A percentile compares a stretch with the other conserved stretches of the same genome.
These are phyloP conservation scores for Zymoseptoria crescenta DNA, from an alignment of 2,329 filamentous ascomycete genomes.

Conservation along the genomic window DNA sequence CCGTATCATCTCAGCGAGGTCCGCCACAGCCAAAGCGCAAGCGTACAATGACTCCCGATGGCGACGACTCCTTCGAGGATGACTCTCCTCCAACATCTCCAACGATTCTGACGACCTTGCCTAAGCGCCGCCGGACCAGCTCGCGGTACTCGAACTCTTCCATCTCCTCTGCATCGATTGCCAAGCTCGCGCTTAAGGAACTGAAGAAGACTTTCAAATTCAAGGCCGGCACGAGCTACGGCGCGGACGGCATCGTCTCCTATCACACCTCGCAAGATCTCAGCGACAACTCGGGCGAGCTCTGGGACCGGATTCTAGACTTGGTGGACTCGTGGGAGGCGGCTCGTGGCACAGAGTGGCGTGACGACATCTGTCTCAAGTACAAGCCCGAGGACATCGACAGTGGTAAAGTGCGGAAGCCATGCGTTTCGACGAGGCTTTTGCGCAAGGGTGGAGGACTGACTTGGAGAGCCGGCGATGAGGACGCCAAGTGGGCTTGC, in stretches of 20 bases:
- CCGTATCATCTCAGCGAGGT: not conserved
- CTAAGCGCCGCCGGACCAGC: constrained; percentile 1
- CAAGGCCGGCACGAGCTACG: constrained; percentile 13
- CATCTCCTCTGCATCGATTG: not conserved
- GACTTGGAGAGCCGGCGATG: constrained; percentile 15
- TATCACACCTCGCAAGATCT: constrained; percentile 10
- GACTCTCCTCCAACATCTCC: constrained; percentile 1
- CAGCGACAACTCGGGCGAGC: constrained; percentile 8
- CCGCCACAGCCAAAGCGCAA: not conserved
- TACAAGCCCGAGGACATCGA: not conserved
- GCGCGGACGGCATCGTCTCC: constrained; percentile 7
- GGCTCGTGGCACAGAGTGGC: constrained; percentile 16
- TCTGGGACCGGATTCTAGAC: constrained; percentile 17
- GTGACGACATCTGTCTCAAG: constrained; percentile 16
- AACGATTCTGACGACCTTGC: not conserved
- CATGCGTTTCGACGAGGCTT: constrained; percentile 20
- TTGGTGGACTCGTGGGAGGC: constrained; percentile 18
- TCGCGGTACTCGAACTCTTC: too few relatives aligned
- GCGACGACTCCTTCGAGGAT: not conserved
- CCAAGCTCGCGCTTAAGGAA: not conserved
- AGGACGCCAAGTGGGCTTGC: constrained; percentile 21
- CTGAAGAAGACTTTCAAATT: constrained; percentile 13
- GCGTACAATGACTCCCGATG: not conserved
- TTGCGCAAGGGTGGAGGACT: constrained; percentile 10
- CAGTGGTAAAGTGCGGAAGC: not conserved